phyloP scores from a whole-genome alignment of 2,329 filamentous ascomycete genomes.

The Fonsecaea erecta region DNA sequence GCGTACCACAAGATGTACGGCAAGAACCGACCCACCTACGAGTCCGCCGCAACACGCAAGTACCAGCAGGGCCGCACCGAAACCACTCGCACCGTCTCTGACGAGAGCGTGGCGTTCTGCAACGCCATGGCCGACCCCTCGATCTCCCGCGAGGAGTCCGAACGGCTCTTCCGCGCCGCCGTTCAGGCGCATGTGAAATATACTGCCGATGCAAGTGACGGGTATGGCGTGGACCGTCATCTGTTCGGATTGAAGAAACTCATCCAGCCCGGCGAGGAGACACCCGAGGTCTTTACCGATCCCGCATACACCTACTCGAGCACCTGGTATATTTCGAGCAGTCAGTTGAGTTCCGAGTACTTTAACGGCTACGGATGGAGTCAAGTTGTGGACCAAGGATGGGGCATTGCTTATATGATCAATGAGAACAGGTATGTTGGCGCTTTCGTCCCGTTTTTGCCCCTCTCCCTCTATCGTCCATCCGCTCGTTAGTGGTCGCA shows the following conservation, averaged over 20 bases:
- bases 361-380: slow-evolving; percentile 99
- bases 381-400: slow-evolving; percentile 94
- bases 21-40: slow-evolving; percentile 95
- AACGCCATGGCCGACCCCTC: slow-evolving; percentile 76
- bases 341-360: slow-evolving; percentile 91
- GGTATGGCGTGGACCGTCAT: slow-evolving; percentile 92
- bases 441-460: background rate
- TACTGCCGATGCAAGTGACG: slow-evolving; percentile 85
- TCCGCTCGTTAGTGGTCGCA: background rate
- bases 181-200: slow-evolving; percentile 85
- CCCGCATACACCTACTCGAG: slow-evolving; percentile 81
- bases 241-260: slow-evolving; percentile 97
- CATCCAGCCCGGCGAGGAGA: slow-evolving; percentile 75
- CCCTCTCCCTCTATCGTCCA: background rate
- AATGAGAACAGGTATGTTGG: slow-evolving; percentile 84
- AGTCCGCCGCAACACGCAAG: slow-evolving; percentile 90
- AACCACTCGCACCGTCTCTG: slow-evolving; percentile 89
- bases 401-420: slow-evolving; percentile 99
- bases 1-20: slow-evolving; percentile 99
- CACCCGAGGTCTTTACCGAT: slow-evolving; percentile 84
- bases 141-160: slow-evolving; percentile 66
- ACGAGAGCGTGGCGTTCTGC: slow-evolving; percentile 91
- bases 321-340: slow-evolving; percentile 87
- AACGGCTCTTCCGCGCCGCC: slow-evolving; percentile 79
- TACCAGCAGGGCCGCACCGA: slow-evolving; percentile 97